A percentile compares a stretch with the other conserved stretches of the same genome.
phyloP scores from a whole-genome alignment of 805 yeast species.

The Cyberlindnera mississippiensis region DNA sequence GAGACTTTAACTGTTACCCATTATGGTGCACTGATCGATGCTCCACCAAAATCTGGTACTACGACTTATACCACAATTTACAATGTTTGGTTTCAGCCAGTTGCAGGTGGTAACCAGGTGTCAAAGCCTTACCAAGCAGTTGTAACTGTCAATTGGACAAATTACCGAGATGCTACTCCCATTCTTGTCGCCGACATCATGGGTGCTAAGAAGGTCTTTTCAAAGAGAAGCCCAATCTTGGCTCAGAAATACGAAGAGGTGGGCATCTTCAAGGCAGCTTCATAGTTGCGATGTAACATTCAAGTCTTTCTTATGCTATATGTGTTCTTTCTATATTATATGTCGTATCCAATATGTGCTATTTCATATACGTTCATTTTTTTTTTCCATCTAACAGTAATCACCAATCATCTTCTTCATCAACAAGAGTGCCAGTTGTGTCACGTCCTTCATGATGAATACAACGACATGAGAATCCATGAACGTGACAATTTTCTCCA shows the following conservation, averaged over 20 bases:
- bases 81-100: constrained; percentile 3
- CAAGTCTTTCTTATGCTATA: neutral
- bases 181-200: neutral
- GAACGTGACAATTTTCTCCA: constrained; percentile 9
- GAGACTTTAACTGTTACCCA: constrained; percentile 1
- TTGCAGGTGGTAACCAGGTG: constrained; percentile 2
- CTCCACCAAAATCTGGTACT: constrained; percentile 3
- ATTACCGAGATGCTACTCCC: constrained; percentile 2
- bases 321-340: no score
- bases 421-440: constrained; percentile 3
- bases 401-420: constrained; percentile 7
- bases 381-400: no score
- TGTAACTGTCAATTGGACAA: constrained; percentile 4
- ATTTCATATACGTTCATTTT: no score
- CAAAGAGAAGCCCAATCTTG: neutral
- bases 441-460: constrained; percentile 14
- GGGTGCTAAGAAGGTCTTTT: neutral
- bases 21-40: constrained; percentile 3
- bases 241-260: neutral
- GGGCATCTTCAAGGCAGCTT: neutral
- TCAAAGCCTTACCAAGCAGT: neutral
- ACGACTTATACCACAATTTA: constrained; percentile 4
- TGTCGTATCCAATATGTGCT: no score
- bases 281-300: neutral
- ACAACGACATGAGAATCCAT: constrained; percentile 14